These are phyloP conservation scores for Candida andamanensis DNA, from an alignment of 805 yeast genomes.

Conservation along the genomic window DNA sequence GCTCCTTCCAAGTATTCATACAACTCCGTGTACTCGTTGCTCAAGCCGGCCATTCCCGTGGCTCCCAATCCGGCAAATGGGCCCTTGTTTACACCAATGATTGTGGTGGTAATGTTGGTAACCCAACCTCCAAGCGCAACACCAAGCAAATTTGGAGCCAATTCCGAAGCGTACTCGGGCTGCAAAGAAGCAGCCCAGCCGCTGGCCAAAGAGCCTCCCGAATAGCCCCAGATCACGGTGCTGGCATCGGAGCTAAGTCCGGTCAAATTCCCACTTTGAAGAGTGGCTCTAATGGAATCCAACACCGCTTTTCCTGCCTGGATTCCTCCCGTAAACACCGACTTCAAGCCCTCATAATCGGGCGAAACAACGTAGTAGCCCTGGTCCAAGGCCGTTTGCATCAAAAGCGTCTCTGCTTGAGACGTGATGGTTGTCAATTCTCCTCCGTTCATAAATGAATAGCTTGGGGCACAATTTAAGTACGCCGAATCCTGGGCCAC, in stretches of 20 bases:
- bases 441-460: constrained; percentile 15
- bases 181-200: constrained; percentile 36
- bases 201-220: constrained; percentile 36
- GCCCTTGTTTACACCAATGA: constrained; percentile 19
- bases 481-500: constrained; percentile 24
- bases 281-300: constrained; percentile 26
- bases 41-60: constrained; percentile 25
- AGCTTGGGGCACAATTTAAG: constrained; percentile 24
- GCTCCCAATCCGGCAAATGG: constrained; percentile 27
- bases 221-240: constrained; percentile 30
- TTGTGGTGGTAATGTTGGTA: constrained; percentile 27
- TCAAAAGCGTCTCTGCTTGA: constrained; percentile 14
- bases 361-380: constrained; percentile 33
- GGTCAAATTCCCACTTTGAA: constrained; percentile 14
- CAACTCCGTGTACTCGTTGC: constrained; percentile 24
- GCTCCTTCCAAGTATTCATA: constrained; percentile 4
- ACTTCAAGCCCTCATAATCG: constrained; percentile 31
- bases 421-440: constrained; percentile 8
- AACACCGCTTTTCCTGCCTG: constrained; percentile 27
- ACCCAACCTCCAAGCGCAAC: constrained; percentile 34
- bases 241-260: constrained; percentile 16
- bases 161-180: constrained; percentile 34
- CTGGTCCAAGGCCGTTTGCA: constrained; percentile 16
- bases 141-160: constrained; percentile 19
- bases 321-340: constrained; percentile 28